These are phyloP conservation scores for Galeopsis tetrahit DNA, from an alignment of 257 asterid species.

Conservation along the genomic window DNA sequence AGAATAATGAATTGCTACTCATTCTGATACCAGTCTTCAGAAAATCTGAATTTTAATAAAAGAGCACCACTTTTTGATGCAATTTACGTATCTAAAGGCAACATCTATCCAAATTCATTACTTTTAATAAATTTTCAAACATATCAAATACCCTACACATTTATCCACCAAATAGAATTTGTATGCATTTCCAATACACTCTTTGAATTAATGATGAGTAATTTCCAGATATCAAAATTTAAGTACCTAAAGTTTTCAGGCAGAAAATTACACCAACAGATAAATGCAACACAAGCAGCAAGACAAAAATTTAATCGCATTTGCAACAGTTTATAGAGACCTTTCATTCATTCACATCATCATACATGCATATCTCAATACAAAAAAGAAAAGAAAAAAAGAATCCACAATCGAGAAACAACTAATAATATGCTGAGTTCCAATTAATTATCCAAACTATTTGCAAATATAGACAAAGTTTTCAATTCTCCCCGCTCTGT, in stretches of 20 bases:
- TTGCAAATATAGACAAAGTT: neutral
- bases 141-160: neutral
- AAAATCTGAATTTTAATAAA: neutral
- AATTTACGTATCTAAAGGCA: neutral
- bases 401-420: slow-evolving; percentile 7
- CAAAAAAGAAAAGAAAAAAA: neutral
- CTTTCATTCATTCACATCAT: slow-evolving; percentile 10
- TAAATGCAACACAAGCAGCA: slow-evolving; percentile 10
- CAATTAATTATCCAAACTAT: neutral
- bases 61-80: neutral
- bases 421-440: neutral
- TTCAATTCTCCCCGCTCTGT: neutral
- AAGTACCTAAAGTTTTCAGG: slow-evolving; percentile 1
- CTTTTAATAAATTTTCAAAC: neutral
- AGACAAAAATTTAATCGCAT: neutral
- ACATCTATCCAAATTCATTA: neutral
- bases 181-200: neutral
- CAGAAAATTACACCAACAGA: neutral
- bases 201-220: neutral
- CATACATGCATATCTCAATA: neutral
- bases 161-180: neutral
- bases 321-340: neutral
- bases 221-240: slow-evolving; percentile 7
- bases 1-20: neutral
- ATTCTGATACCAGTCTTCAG: neutral